Conservation (phyloP, 257 asterid genomes). For the Hygrophila difformis region DNA sequence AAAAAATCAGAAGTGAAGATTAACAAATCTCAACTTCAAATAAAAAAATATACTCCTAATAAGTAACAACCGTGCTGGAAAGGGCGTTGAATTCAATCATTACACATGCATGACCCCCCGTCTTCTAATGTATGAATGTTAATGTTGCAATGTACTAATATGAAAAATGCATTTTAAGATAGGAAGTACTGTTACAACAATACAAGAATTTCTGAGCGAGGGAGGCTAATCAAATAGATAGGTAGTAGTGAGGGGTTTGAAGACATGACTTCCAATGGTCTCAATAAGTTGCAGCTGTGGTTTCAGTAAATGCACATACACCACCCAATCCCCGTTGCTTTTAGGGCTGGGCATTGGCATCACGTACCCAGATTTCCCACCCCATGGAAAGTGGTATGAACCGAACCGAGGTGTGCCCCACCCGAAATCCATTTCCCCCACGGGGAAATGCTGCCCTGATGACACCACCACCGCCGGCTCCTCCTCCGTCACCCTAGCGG, state of each 20-base stretch:
- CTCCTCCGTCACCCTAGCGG: conserved; percentile 21
- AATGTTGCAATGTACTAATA: too few relatives aligned
- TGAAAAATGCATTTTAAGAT: too few relatives aligned
- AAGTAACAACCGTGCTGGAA: too few relatives aligned
- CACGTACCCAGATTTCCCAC: conserved; percentile 54
- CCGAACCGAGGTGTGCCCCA: conserved; percentile 56
- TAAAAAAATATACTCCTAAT: too few relatives aligned
- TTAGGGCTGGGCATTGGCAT: conserved; percentile 60
- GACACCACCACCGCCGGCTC: conserved; percentile 62
- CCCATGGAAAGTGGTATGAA: conserved; percentile 68
- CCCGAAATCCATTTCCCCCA: conserved; percentile 44
- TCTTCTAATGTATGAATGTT: too few relatives aligned
- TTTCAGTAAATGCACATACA: conserved; percentile 47
- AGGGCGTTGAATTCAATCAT: too few relatives aligned
- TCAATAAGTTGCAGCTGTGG: conserved; percentile 47
- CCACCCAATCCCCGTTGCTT: conserved; percentile 75
- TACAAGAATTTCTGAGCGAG: too few relatives aligned
- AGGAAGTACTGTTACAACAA: too few relatives aligned
- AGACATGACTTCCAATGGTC: conserved; percentile 30
- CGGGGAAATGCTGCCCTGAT: conserved; percentile 43
- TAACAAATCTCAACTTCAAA: too few relatives aligned
- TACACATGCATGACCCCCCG: too few relatives aligned
- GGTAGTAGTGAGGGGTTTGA: conserved; percentile 27
- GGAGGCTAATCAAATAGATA: too few relatives aligned
- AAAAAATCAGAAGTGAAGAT: too few relatives aligned